These are phyloP conservation scores for Fusarium subtropicale DNA, from an alignment of 2,329 filamentous ascomycete species.

Conservation along the genomic window DNA sequence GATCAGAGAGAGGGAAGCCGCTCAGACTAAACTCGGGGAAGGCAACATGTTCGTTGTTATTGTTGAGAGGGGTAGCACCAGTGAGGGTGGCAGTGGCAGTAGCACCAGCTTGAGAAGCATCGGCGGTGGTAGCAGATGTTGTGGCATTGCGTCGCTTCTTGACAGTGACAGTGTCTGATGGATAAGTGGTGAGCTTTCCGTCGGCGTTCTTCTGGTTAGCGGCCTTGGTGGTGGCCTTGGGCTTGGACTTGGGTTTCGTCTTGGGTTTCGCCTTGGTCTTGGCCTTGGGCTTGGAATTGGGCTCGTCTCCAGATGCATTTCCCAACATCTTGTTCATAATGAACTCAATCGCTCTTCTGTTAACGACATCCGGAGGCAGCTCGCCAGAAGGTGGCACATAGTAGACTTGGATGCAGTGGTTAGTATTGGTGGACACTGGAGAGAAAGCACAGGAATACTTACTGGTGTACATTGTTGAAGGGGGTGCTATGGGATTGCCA, in stretches of 20 bases:
- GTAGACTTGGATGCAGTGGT: background rate
- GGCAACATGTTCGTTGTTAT: background rate
- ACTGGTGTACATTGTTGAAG: background rate
- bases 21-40: no score
- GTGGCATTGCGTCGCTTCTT: background rate
- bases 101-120: background rate
- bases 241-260: slow-evolving; percentile 3
- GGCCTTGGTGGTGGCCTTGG: background rate
- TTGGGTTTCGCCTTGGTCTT: background rate
- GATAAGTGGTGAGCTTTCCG: background rate
- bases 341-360: background rate
- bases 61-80: background rate
- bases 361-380: background rate
- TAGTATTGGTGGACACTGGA: background rate
- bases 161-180: background rate
- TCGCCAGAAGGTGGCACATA: background rate
- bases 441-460: background rate
- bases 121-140: background rate
- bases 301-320: background rate
- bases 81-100: background rate
- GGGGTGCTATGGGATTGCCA: background rate
- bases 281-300: background rate
- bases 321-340: background rate
- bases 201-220: background rate
- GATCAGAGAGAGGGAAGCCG: no score